A percentile compares a stretch with the other conserved stretches of the same genome.
Conservation (phyloP, 768 basidiomycete species). For the Xerocomus potaroensis region DNA sequence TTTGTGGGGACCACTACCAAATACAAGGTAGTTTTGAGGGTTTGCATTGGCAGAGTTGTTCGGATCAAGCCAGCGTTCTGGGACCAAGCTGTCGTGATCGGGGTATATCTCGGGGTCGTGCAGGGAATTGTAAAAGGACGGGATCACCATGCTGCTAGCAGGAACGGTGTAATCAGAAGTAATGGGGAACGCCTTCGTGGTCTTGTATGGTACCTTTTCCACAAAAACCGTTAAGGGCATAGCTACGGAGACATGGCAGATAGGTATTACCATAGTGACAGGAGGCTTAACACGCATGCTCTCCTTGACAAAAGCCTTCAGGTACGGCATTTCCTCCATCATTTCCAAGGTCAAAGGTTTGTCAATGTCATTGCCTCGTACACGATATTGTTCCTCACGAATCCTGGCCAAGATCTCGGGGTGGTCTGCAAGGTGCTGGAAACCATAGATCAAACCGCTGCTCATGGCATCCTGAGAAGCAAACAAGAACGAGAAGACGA, state of each 20-base stretch:
- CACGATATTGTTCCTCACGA: conserved; percentile 82
- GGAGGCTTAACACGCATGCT: conserved; percentile 89
- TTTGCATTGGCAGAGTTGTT: conserved; percentile 72
- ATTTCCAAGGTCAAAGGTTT: conserved; percentile 80
- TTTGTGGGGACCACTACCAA: conserved; percentile 88
- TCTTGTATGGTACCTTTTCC: conserved; percentile 84
- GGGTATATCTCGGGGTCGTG: conserved; percentile 89
- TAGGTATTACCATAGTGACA: conserved; percentile 80
- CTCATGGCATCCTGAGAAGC: conserved; percentile 99
- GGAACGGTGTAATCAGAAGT: conserved; percentile 90
- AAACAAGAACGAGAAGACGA: conserved; percentile 94
- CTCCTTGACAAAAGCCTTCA: conserved; percentile 91
- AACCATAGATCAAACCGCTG: conserved; percentile 90
- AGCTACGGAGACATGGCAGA: background rate
- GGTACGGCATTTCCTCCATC: conserved; percentile 90
- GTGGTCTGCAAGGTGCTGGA: conserved; percentile 94
- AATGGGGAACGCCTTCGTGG: conserved; percentile 90
- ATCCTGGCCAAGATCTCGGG: conserved; percentile 87
- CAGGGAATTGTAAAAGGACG: conserved; percentile 86
- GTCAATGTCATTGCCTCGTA: conserved; percentile 74
- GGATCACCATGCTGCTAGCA: conserved; percentile 88
- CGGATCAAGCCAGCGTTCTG: conserved; percentile 92
- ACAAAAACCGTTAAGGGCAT: conserved; percentile 9
- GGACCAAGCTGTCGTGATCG: conserved; percentile 74
- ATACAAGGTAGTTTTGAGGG: conserved; percentile 95